phyloP scores from a whole-genome alignment of 2,329 filamentous ascomycete genomes.

The Colletotrichum godetiae region DNA sequence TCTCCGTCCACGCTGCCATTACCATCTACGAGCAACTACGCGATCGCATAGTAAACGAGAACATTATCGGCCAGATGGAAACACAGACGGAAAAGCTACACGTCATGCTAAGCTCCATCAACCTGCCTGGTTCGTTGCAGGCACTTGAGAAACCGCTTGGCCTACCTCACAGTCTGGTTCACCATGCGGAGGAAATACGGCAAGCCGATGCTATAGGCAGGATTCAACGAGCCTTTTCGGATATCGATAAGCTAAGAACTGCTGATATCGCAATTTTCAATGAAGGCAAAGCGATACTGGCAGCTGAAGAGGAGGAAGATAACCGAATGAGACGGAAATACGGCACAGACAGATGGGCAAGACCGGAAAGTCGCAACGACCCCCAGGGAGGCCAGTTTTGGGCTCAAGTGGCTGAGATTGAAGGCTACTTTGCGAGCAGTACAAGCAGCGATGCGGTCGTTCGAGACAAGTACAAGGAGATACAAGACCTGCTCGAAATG shows the following conservation, averaged over 20 bases:
- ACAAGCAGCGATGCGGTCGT: conserved; percentile 70
- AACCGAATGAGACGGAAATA: conserved; percentile 79
- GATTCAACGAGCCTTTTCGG: conserved; percentile 82
- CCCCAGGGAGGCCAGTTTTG: conserved; percentile 77
- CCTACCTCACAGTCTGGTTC: conserved; percentile 83
- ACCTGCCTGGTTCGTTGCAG: conserved; percentile 91
- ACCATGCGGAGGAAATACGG: conserved; percentile 93
- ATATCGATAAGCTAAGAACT: conserved; percentile 89
- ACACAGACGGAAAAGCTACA: conserved; percentile 83
- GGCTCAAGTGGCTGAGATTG: conserved; percentile 80
- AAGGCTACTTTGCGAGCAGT: conserved; percentile 82
- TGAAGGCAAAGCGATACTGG: conserved; percentile 83
- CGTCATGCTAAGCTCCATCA: conserved; percentile 82
- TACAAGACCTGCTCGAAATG: conserved; percentile 79
- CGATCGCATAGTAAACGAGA: conserved; percentile 90
- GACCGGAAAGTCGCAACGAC: conserved; percentile 76
- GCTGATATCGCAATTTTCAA: conserved; percentile 83
- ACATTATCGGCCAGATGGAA: conserved; percentile 87
- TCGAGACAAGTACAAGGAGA: conserved; percentile 80
- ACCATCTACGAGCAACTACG: conserved; percentile 95
- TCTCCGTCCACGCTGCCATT: conserved; percentile 93
- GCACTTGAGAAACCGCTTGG: conserved; percentile 95
- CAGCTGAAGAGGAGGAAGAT: conserved; percentile 87
- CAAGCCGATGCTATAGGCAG: conserved; percentile 88
- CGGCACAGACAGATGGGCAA: conserved; percentile 87